Conservation (phyloP, 345 rosid species). For the Eutrema heterophyllum region DNA sequence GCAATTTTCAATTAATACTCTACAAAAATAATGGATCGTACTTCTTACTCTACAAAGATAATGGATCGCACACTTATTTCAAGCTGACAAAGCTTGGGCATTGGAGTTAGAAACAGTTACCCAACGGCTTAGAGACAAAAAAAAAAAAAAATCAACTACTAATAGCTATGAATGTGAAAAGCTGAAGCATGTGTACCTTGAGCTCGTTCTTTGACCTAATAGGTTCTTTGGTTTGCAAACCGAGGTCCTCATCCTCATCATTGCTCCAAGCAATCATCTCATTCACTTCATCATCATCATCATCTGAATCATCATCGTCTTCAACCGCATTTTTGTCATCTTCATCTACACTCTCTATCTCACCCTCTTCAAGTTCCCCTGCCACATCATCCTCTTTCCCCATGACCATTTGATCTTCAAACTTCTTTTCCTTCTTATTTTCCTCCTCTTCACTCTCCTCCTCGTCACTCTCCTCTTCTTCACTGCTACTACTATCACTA, state of each 20-base stretch:
- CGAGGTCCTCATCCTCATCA: constrained; percentile 40
- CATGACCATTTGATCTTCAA: background rate
- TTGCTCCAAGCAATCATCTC: constrained; percentile 51
- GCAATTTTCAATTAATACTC: background rate
- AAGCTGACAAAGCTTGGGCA: background rate
- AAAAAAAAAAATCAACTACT: background rate
- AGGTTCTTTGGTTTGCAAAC: constrained; percentile 42
- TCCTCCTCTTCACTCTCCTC: constrained; percentile 22
- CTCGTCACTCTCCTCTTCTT: constrained; percentile 26
- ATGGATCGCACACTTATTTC: background rate
- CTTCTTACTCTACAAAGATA: background rate
- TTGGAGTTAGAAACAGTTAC: background rate
- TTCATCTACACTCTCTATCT: constrained; percentile 33
- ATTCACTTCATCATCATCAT: constrained; percentile 35
- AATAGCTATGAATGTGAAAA: constrained; percentile 1
- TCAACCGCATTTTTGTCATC: constrained; percentile 1
- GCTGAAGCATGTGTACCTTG: constrained; percentile 41
- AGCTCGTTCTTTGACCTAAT: constrained; percentile 83
- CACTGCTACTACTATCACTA: constrained; percentile 30
- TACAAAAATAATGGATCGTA: background rate
- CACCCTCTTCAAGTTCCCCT: constrained; percentile 41
- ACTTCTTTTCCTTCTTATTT: constrained; percentile 16
- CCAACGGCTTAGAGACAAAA: background rate
- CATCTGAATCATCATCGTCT: constrained; percentile 33
- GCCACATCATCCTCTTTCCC: constrained; percentile 10